Evolutionary conservation across 2,329 filamentous ascomycete species (phyloP), one percentile per base, ranked within the genome.

Genomic region (Cladosporium velox): DNA sequence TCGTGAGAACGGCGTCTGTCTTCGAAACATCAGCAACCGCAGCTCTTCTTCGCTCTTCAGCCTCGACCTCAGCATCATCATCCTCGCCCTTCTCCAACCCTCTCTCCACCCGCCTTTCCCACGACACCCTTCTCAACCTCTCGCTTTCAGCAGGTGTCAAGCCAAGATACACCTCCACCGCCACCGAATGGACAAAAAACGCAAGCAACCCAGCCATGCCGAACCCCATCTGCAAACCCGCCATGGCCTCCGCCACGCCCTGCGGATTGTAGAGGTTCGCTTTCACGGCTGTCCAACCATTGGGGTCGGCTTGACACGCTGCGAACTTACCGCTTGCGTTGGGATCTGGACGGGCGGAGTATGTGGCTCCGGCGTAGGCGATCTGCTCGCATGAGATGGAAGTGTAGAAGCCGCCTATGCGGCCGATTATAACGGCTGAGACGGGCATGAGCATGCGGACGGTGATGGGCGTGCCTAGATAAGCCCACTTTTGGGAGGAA

Each of bases 121-220:
- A 86, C 5, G 83, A 85, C 1, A 88, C 79, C 21, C 80, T 77
- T 14, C 86, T 80, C 62, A 88, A 74, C 10, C 86, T 77, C 59
- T 87, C 79, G 0, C 77, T 77, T 71, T 89, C 86, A 15, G 74
- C 79, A 0, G 85, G 84, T 0, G 86, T 88, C 30, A 86, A 72
- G 3, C 73, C 76, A 26, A 88, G 74, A 77, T 87, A 80, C 2
- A 76, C 28, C 64, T 79, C 76, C 6, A 79, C 71, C 32, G 74
- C 74, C 26, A 85, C 59, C 14, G 77, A 77, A 69, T 89, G 86
- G 1, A 89, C 59, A 0, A 79, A 67, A 2, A 88, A 70, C 0
- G 84, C 80, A 5, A 88, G 65, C 84, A 85, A 88, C 1, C 82
- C 65, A 0, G 83, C 81, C 70, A 83, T 80, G 2, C 84, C 86